phyloP scores from a whole-genome alignment of 495 filamentous ascomycete species.

The Aspergillus carlsbadensis region DNA sequence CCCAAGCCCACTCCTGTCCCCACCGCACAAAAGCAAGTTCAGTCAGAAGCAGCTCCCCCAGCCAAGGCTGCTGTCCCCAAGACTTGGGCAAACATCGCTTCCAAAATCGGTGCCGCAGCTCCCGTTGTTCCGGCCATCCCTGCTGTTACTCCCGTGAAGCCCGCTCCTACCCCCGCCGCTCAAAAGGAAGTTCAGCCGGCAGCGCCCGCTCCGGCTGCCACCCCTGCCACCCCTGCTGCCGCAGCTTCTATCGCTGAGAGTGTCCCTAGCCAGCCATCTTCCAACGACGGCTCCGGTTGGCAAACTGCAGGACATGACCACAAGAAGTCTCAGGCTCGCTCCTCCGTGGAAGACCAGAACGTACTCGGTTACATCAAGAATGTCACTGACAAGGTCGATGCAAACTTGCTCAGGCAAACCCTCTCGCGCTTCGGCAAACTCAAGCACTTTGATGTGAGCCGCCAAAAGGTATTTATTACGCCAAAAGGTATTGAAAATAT shows the following conservation, averaged over 20 bases:
- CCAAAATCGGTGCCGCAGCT: constrained; percentile 41
- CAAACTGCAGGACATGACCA: constrained; percentile 76
- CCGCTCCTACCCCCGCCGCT: constrained; percentile 35
- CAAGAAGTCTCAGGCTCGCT: constrained; percentile 74
- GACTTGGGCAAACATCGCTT: constrained; percentile 88
- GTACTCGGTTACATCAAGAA: constrained; percentile 89
- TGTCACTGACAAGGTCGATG: constrained; percentile 79
- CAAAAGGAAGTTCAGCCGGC: constrained; percentile 37
- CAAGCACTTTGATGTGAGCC: constrained; percentile 84
- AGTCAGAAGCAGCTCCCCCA: constrained; percentile 52
- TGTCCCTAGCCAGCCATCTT: constrained; percentile 44
- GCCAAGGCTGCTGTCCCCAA: constrained; percentile 58
- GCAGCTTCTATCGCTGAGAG: constrained; percentile 40
- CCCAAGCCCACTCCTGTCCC: constrained; percentile 49
- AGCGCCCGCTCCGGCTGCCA: constrained; percentile 40
- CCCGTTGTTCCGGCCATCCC: constrained; percentile 40
- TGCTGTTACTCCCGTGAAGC: constrained; percentile 36
- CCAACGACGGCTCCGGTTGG: constrained; percentile 60
- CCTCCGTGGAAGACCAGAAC: constrained; percentile 62
- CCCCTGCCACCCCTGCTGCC: constrained; percentile 37
- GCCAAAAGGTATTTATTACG: constrained; percentile 82
- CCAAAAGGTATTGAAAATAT: constrained; percentile 80
- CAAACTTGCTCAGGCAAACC: constrained; percentile 61
- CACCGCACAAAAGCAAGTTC: constrained; percentile 42
- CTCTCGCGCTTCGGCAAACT: constrained; percentile 75